phyloP scores from a whole-genome alignment of 495 filamentous ascomycete species.

The Hypoxylon cercidicola region DNA sequence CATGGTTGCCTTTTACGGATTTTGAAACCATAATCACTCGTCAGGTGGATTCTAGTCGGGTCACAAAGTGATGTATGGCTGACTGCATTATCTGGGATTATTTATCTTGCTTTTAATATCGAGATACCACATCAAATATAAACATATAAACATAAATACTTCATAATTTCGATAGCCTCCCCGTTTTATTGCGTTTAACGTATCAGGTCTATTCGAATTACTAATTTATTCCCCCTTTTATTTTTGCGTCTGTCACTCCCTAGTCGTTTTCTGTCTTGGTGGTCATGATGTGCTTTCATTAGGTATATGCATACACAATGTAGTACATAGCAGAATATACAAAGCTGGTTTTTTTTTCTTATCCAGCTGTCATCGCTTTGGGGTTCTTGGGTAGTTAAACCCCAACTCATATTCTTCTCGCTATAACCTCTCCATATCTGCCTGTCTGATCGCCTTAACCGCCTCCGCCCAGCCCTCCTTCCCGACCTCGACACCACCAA shows the following conservation, averaged over 20 bases:
- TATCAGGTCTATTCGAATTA: too few species aligned
- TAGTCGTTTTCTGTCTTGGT: not conserved
- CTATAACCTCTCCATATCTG: slow-evolving; percentile 55
- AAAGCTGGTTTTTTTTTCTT: slow-evolving; percentile 11
- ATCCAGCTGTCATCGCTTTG: slow-evolving; percentile 17
- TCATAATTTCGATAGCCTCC: too few species aligned
- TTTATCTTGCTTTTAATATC: slow-evolving; percentile 12
- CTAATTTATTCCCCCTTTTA: too few species aligned
- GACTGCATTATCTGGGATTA: slow-evolving; percentile 12
- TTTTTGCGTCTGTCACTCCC: not conserved
- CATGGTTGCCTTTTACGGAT: slow-evolving; percentile 15
- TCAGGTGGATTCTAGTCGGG: slow-evolving; percentile 4
- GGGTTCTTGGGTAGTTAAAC: not conserved
- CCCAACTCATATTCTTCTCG: not conserved
- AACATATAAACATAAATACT: not conserved
- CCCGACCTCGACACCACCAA: slow-evolving; percentile 67
- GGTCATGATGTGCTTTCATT: slow-evolving; percentile 37
- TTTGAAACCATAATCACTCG: slow-evolving; percentile 21
- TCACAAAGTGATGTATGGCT: slow-evolving; percentile 15
- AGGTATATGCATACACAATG: slow-evolving; percentile 32
- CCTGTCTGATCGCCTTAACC: slow-evolving; percentile 53
- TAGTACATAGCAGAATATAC: slow-evolving; percentile 42
- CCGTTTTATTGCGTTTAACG: too few species aligned
- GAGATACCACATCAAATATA: slow-evolving; percentile 33
- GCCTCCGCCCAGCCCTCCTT: slow-evolving; percentile 56